phyloP scores from a whole-genome alignment of 257 asterid genomes.

The Plantago elongata region DNA sequence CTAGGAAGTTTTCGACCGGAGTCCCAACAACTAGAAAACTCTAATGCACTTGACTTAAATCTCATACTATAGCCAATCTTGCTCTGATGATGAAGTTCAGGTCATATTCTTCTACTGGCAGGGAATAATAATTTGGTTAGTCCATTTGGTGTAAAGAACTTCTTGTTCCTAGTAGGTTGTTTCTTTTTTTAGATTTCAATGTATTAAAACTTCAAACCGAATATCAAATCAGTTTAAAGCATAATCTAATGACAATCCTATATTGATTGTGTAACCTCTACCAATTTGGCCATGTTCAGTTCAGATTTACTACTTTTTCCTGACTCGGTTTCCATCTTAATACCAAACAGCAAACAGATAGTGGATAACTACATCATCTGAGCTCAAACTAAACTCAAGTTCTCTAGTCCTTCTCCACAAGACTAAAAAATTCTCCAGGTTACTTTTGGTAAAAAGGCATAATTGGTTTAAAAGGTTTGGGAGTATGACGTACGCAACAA shows the following conservation, averaged over 20 bases:
- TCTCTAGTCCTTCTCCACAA: conserved; percentile 17
- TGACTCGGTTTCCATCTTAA: conserved; percentile 13
- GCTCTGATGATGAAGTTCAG: background rate
- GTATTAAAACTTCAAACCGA: too few relatives aligned
- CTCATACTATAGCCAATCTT: conserved; percentile 47
- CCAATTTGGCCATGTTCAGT: background rate
- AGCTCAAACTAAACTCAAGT: background rate
- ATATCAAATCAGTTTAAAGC: too few relatives aligned
- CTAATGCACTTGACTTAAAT: conserved; percentile 51
- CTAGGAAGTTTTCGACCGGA: conserved; percentile 57
- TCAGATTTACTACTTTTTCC: conserved; percentile 13
- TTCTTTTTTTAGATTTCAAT: too few relatives aligned
- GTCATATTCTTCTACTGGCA: too few relatives aligned
- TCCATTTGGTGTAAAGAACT: too few relatives aligned
- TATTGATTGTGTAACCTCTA: background rate
- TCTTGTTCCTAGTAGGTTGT: too few relatives aligned
- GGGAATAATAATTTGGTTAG: too few relatives aligned
- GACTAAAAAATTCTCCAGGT: too few relatives aligned
- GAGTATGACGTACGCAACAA: too few relatives aligned
- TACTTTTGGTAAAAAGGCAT: too few relatives aligned
- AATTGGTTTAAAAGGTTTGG: too few relatives aligned
- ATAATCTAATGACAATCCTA: too few relatives aligned
- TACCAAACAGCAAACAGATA: conserved; percentile 6
- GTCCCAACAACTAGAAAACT: conserved; percentile 25
- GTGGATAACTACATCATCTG: background rate